Evolutionary conservation across 2,329 filamentous ascomycete genomes (phyloP).

Genomic region (Alternaria angustiovoidea): DNA sequence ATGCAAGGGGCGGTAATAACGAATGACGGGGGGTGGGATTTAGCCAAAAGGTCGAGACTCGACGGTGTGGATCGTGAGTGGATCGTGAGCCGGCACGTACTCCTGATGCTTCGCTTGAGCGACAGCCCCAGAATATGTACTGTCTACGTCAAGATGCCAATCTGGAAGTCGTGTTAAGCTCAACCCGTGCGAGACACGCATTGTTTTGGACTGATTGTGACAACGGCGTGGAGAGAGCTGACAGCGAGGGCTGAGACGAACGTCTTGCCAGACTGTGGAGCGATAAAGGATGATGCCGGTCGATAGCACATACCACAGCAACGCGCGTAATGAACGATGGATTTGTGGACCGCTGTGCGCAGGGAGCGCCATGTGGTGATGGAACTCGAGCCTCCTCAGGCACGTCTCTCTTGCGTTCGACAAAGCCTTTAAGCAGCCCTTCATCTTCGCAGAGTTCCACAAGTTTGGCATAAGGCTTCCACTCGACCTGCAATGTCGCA

Average conservation of each 20-base stretch:
- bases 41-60: conserved; percentile 19
- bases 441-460: conserved; percentile 1
- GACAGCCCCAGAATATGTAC: conserved; percentile 17
- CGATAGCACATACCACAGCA: conserved; percentile 13
- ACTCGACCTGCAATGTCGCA: conserved; percentile 2
- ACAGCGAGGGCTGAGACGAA: conserved; percentile 20
- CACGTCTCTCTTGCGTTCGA: conserved; percentile 10
- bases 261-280: conserved; percentile 15
- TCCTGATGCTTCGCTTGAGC: conserved; percentile 8
- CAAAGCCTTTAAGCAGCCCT: conserved; percentile 4
- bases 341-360: conserved; percentile 4
- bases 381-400: conserved; percentile 13
- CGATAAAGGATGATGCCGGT: conserved; percentile 14
- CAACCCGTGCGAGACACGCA: conserved; percentile 10
- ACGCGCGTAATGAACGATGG: conserved; percentile 13
- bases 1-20: conserved; percentile 21
- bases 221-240: conserved; percentile 4
- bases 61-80: conserved; percentile 6
- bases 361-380: conserved; percentile 11
- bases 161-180: conserved; percentile 12
- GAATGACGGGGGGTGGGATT: conserved; percentile 17
- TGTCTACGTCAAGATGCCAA: not conserved
- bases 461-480: not conserved
- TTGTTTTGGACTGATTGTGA: conserved; percentile 6
- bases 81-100: conserved; percentile 17